Percentiles rank a stretch among this genome's conserved stretches.
Evolutionary conservation across 2,329 filamentous ascomycete species (phyloP).

Genomic region (Zymoseptoria passerinii): DNA sequence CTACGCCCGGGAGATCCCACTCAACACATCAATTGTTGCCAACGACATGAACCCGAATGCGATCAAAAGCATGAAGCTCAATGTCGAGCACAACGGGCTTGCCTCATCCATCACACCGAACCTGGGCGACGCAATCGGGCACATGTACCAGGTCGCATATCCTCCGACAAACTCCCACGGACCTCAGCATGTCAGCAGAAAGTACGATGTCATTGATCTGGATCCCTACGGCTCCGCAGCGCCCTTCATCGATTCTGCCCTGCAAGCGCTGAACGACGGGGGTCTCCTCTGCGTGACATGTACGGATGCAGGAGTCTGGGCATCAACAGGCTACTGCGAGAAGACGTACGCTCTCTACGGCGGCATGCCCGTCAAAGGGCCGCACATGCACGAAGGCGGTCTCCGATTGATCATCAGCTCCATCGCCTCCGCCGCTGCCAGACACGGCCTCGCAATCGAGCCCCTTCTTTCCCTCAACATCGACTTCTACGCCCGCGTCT

Average conservation of each 20-base stretch:
- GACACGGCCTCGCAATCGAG: conserved; percentile 81
- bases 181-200: conserved; percentile 33
- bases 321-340: conserved; percentile 86
- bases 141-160: conserved; percentile 65
- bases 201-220: conserved; percentile 90
- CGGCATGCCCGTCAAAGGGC: conserved; percentile 75
- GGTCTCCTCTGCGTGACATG: conserved; percentile 92
- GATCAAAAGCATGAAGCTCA: conserved; percentile 62
- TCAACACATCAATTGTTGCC: conserved; percentile 44
- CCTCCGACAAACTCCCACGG: conserved; percentile 27
- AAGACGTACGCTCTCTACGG: conserved; percentile 94
- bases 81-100: conserved; percentile 75
- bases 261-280: conserved; percentile 80
- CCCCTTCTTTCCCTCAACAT: conserved; percentile 88
- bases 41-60: conserved; percentile 67
- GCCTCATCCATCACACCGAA: conserved; percentile 62
- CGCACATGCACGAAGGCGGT: conserved; percentile 80
- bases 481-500: conserved; percentile 88
- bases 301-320: conserved; percentile 92
- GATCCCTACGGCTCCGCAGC: conserved; percentile 93
- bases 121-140: conserved; percentile 73
- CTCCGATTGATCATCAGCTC: conserved; percentile 77
- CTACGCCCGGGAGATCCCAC: conserved; percentile 81
- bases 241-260: conserved; percentile 81
- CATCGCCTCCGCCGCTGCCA: conserved; percentile 69